Evolutionary conservation across 2,329 filamentous ascomycete genomes (phyloP).

Genomic region (Paecilomyces sp.): DNA sequence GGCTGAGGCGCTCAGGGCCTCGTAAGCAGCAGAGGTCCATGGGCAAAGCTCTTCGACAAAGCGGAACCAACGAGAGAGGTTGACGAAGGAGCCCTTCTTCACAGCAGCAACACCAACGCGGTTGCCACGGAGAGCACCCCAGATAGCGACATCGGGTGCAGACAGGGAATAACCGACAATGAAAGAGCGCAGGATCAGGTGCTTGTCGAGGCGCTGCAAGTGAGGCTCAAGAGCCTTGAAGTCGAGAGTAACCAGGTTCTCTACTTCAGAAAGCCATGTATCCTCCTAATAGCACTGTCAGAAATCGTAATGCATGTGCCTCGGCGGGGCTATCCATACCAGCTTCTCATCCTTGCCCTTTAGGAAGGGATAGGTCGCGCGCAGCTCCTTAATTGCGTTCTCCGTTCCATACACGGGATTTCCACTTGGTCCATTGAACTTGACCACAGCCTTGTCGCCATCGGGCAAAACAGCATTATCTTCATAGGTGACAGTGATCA

Average conservation of each 20-base stretch:
- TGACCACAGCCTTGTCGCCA: slow-evolving; percentile 27
- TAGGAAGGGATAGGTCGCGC: slow-evolving; percentile 26
- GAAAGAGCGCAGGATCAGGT: slow-evolving; percentile 80
- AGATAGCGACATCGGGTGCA: slow-evolving; percentile 72
- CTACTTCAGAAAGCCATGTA: slow-evolving; percentile 51
- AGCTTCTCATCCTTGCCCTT: slow-evolving; percentile 28
- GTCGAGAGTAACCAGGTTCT: slow-evolving; percentile 53
- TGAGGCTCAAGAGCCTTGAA: slow-evolving; percentile 75
- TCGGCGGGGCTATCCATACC: slow-evolving; percentile 21
- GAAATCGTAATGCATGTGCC: neutral
- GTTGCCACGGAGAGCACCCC: slow-evolving; percentile 76
- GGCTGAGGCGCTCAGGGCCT: slow-evolving; percentile 60
- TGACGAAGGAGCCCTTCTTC: slow-evolving; percentile 68
- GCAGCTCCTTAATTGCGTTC: slow-evolving; percentile 26
- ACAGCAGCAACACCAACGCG: slow-evolving; percentile 75
- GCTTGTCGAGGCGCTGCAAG: slow-evolving; percentile 72
- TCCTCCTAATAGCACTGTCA: slow-evolving; percentile 24
- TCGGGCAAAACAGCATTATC: slow-evolving; percentile 26
- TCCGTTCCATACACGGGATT: slow-evolving; percentile 23
- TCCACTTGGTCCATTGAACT: slow-evolving; percentile 21
- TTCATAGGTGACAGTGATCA: slow-evolving; percentile 31
- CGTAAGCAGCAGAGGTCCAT: slow-evolving; percentile 65
- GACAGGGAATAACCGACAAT: slow-evolving; percentile 73
- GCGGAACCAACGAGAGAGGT: slow-evolving; percentile 78
- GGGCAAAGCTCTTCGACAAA: slow-evolving; percentile 77